phyloP scores from a whole-genome alignment of 257 asterid species.

The Salvia splendens region DNA sequence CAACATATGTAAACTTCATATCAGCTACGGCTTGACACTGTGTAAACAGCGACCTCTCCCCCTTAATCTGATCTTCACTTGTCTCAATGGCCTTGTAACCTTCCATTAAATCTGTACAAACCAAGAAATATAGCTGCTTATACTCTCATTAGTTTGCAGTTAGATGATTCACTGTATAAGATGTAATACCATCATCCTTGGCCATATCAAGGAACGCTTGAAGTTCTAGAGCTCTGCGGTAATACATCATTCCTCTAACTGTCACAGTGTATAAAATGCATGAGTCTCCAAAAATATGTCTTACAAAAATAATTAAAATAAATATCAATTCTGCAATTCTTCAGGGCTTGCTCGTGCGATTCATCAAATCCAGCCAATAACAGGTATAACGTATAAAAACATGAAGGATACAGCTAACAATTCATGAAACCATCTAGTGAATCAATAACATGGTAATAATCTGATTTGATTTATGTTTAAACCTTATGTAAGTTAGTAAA shows the following conservation, averaged over 20 bases:
- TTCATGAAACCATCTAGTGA: neutral
- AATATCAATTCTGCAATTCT: constrained; percentile 10
- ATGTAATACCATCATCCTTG: constrained; percentile 80
- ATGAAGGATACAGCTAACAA: neutral
- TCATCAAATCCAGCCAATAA: constrained; percentile 16
- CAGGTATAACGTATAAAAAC: neutral
- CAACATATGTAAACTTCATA: constrained; percentile 97
- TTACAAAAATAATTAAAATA: constrained; percentile 14
- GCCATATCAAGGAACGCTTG: constrained; percentile 99
- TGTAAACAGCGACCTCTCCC: constrained; percentile 91
- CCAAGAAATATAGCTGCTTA: constrained; percentile 25
- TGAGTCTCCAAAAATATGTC: constrained; percentile 28
- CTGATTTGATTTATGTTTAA: neutral
- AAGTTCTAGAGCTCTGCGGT: constrained; percentile 95
- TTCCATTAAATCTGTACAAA: constrained; percentile 80
- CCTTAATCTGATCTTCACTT: constrained; percentile 96
- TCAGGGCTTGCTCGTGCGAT: neutral
- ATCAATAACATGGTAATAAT: constrained; percentile 15
- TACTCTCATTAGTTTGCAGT: constrained; percentile 7
- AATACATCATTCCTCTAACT: constrained; percentile 99
- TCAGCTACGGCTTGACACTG: constrained; percentile 99
- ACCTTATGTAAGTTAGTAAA: constrained; percentile 5
- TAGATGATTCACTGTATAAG: constrained; percentile 24
- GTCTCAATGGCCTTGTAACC: constrained; percentile 96
- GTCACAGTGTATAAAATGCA: constrained; percentile 34